Conservation (phyloP, 2,329 filamentous ascomycete genomes). For the Botryotinia globosa region DNA sequence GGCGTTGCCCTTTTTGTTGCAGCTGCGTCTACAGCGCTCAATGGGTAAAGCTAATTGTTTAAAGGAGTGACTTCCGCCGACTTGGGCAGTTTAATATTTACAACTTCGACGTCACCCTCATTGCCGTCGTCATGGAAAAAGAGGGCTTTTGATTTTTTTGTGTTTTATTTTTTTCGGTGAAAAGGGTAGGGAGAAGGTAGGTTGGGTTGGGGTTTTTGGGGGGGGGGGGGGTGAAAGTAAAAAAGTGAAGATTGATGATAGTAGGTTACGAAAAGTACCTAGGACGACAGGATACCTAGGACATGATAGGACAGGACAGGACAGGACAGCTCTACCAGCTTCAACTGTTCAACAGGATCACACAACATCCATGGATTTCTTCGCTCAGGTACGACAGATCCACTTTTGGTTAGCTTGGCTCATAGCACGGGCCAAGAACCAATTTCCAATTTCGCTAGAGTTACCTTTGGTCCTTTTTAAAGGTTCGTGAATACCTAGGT, state of each 20-base stretch:
- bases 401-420: slow-evolving; percentile 3
- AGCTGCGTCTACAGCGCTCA: slow-evolving; percentile 37
- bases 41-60: slow-evolving; percentile 18
- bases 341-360: neutral
- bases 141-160: neutral
- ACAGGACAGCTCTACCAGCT: neutral
- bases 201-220: neutral
- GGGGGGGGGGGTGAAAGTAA: neutral
- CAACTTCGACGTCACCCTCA: slow-evolving; percentile 20
- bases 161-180: neutral
- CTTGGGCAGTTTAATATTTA: slow-evolving; percentile 17
- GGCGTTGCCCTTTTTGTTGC: slow-evolving; percentile 28
- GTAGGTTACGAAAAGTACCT: too few relatives aligned
- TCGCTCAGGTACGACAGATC: slow-evolving; percentile 10
- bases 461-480: slow-evolving; percentile 1
- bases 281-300: neutral
- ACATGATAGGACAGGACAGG: too few relatives aligned
- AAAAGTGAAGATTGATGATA: slow-evolving; percentile 3
- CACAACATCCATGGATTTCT: neutral
- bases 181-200: neutral
- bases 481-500: slow-evolving; percentile 13
- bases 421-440: slow-evolving; percentile 9
- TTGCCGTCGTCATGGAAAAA: slow-evolving; percentile 19
- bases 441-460: slow-evolving; percentile 21
- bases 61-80: slow-evolving; percentile 20